Base-by-base conservation (phyloP, 768 basidiomycete genomes). In the Rubroboletus satanas region DNA sequence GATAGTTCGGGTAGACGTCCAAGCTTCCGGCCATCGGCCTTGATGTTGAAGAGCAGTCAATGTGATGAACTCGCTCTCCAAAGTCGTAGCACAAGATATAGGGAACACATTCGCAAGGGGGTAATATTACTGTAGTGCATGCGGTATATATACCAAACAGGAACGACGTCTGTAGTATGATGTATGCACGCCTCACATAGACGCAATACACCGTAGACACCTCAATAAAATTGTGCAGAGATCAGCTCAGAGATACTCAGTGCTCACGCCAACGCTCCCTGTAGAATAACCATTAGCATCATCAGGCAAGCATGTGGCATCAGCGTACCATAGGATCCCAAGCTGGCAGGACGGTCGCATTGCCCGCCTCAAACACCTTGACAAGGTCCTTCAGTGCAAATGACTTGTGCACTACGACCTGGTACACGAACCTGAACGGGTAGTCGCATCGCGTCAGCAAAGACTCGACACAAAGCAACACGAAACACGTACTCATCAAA, bases 351-450 rank as follows among this genome's bases (percentile, higher is more conserved):
- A 90, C 84, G 21, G 80, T 70, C 58, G 75, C 72, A 33, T 92
- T 76, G 4, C 79, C 83, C 9, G 76, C 69, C 62, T 98, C 92
- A 54, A 82, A 88, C 15, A 98, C 83, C 65, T 85, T 82, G 32
- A 90, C 84, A 52, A 94, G 87, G 35, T 92, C 85, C 70, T 82
- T 87, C 14, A 88, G 83, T 17, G 92, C 90, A 55, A 93, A 72
- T 31, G 80, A 76, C 71, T 86, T 88, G 48, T 90, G 92, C 17
- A 91, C 83, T 11, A 97, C 96, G 26, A 96, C 85, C 72, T 98
- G 96, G 74, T 93, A 98, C 29, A 96, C 91, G 67, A 83, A 93
- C 67, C 88, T 90, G 53, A 21, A 14, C 39, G 49, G 29, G 8
- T 11, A 45, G 46, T 17, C 33, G 8, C n/a, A 49, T 49, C 44